These are phyloP conservation scores for Crithidia fasciculata DNA, from an alignment of 208 protist species.

Conservation along the genomic window DNA sequence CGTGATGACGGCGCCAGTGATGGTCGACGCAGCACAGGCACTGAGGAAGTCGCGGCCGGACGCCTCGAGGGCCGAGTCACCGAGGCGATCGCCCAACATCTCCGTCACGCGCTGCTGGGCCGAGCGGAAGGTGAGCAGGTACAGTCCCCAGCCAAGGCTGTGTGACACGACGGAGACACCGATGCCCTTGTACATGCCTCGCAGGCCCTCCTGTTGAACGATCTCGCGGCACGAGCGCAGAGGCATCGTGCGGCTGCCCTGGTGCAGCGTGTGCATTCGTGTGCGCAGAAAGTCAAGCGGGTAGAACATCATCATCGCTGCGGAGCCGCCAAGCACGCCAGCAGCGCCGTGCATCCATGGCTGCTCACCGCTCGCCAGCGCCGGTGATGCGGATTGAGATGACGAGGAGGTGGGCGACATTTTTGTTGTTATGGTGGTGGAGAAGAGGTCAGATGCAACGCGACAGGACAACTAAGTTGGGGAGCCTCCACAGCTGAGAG, in stretches of 20 bases:
- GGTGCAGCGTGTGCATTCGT: slow-evolving; percentile 76
- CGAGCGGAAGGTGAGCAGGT: slow-evolving; percentile 74
- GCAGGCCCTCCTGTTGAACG: slow-evolving; percentile 62
- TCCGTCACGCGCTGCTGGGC: slow-evolving; percentile 51
- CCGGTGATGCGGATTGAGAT: not conserved
- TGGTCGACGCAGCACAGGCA: slow-evolving; percentile 64
- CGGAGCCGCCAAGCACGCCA: slow-evolving; percentile 66
- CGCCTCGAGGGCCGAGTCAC: slow-evolving; percentile 11
- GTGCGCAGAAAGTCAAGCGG: slow-evolving; percentile 87
- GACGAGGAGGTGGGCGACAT: slow-evolving; percentile 2
- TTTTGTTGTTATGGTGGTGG: no score
- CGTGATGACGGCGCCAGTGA: slow-evolving; percentile 73
- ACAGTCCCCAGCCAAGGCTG: slow-evolving; percentile 81
- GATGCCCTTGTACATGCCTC: slow-evolving; percentile 83
- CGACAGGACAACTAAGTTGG: no score
- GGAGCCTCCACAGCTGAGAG: no score
- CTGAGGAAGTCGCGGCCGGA: slow-evolving; percentile 59
- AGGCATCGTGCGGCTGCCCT: slow-evolving; percentile 47
- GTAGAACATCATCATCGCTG: slow-evolving; percentile 83
- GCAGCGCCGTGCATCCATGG: slow-evolving; percentile 80
- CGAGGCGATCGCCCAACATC: slow-evolving; percentile 22
- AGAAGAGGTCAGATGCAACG: no score
- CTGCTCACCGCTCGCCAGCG: slow-evolving; percentile 28
- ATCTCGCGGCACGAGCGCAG: slow-evolving; percentile 58
- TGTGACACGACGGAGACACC: slow-evolving; percentile 69